Base-by-base conservation (phyloP, 257 asterid genomes). In the Solanum ossicruentum region DNA sequence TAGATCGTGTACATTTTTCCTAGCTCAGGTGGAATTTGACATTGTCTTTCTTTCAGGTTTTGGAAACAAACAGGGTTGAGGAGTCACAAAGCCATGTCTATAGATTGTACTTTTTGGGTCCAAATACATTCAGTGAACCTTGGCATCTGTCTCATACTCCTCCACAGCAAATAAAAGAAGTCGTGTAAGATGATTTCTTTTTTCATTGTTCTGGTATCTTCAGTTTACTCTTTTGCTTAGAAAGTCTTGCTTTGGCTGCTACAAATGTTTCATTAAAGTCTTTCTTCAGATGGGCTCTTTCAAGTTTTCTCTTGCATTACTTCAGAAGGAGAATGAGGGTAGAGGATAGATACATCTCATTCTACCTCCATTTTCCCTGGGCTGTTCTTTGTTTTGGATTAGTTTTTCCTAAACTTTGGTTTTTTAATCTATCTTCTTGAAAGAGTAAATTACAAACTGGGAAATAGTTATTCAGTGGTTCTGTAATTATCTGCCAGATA, bases 61-160 rank as follows among this genome's bases (percentile, higher is more conserved):
- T 97, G 94, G 99, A 97, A 90, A 97, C 98, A 81, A 95, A 95
- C 90, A 93, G 99, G 91, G 98, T 92, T 85, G 99, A 94, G 92
- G 99, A 97, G 88, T 97, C 99, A 28, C 98, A 95, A 89, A 95
- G 95, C 87, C 99, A 97, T 55, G 98, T 97, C 85, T 98, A 97
- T 86, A 97, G 99, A 91, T 93, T 97, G 98, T 94, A 94, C 84
- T 97, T 97, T 85, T 87, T 91, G 87, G 98, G 99, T 88, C 94
- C 98, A 80, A 97, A 95, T 88, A 92, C 98, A 26, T 97, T 97
- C 90, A 92, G 97, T 85, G 93, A 94, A 70, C 99, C 99, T 85
- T 97, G 99, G 99, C 94, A 97, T 90, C 97, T 97, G 86, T 97
- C 98, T 85, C 99, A 93, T 87, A 92, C 97, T 75, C 99, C 99